Evolutionary conservation across 2,329 filamentous ascomycete genomes (phyloP).

Genomic region (Aspergillus cejpii): DNA sequence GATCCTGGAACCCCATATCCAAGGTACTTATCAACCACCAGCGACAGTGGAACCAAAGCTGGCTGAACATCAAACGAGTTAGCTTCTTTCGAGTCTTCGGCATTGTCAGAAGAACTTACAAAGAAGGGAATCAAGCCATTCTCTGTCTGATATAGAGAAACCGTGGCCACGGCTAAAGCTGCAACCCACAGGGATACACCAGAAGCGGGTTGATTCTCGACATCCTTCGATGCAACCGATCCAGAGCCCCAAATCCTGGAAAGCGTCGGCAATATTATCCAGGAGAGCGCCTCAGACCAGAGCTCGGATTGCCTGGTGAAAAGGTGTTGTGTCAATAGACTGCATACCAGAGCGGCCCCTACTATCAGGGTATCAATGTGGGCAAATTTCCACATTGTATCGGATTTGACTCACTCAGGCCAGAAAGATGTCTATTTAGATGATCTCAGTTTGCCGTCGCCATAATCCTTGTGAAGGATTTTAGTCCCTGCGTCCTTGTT

Average conservation of each 20-base stretch:
- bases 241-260: neutral
- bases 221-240: neutral
- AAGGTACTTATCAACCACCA: constrained; percentile 20
- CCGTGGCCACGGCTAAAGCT: constrained; percentile 1
- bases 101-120: constrained; percentile 1
- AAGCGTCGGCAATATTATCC: constrained; percentile 3
- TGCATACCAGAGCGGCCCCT: constrained; percentile 6
- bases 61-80: constrained; percentile 19
- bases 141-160: constrained; percentile 2
- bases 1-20: constrained; percentile 7
- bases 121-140: constrained; percentile 2
- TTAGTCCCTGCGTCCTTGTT: too few relatives aligned
- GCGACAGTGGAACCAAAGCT: constrained; percentile 28
- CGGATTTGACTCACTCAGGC: too few relatives aligned
- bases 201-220: neutral
- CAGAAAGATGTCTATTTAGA: too few relatives aligned
- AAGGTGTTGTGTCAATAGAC: constrained; percentile 1
- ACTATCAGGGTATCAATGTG: neutral
- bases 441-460: neutral
- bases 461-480: neutral
- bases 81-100: neutral
- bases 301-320: constrained; percentile 1
- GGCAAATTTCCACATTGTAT: neutral
- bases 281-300: constrained; percentile 6
- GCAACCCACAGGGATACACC: constrained; percentile 5